Evolutionary conservation across 176 grass and related monocot species (phyloP).

Genomic region (Hyparrhenia diplandra): DNA sequence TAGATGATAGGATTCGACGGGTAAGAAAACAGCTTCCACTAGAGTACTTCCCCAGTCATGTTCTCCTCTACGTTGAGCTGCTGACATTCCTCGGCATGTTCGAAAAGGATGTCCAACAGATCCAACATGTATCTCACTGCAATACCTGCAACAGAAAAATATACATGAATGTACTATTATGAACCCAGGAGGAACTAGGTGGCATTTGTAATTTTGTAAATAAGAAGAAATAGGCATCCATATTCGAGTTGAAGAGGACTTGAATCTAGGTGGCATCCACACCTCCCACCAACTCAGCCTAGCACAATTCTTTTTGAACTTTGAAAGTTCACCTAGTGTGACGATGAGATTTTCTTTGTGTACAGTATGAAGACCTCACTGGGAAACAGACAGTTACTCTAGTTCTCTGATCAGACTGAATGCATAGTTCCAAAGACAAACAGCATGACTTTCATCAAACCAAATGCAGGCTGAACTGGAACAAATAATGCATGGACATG

Average conservation of each 20-base stretch:
- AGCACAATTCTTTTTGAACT: not conserved
- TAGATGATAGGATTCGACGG: conserved; percentile 83
- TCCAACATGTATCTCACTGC: conserved; percentile 87
- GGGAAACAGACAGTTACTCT: not conserved
- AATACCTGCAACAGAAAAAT: conserved; percentile 52
- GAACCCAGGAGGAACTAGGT: not conserved
- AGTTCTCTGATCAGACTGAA: not conserved
- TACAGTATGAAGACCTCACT: not conserved
- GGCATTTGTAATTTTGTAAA: not conserved
- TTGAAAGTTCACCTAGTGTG: not conserved
- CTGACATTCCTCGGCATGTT: conserved; percentile 67
- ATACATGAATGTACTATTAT: not conserved
- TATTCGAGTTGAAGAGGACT: not conserved
- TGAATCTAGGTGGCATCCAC: not conserved
- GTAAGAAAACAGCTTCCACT: conserved; percentile 70
- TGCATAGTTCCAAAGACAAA: not conserved
- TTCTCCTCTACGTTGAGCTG: conserved; percentile 57
- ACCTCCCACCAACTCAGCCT: not conserved
- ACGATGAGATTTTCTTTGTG: not conserved
- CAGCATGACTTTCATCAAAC: not conserved
- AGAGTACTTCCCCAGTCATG: conserved; percentile 80
- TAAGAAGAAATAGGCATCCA: not conserved
- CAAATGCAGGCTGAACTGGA: not conserved
- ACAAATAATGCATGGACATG: not conserved
- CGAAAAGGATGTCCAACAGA: conserved; percentile 72